These are phyloP conservation scores for Chloranthus sessilifolius DNA, from an alignment of 164 flowering plant genomes.

Conservation along the genomic window DNA sequence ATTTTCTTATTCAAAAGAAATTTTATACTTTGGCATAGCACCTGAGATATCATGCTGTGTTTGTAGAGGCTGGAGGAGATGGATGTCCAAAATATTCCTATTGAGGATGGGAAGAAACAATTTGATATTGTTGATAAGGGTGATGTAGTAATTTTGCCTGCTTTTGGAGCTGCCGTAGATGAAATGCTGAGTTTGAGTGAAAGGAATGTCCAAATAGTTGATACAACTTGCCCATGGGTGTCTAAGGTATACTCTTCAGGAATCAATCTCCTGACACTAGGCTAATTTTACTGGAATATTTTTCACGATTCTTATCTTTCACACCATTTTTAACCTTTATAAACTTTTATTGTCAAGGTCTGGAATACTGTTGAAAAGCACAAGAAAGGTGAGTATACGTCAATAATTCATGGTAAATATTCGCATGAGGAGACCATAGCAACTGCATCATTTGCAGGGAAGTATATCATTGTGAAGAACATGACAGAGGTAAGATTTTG, in stretches of 20 bases:
- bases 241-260: constrained; percentile 55
- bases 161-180: constrained; percentile 97
- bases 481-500: constrained; percentile 65
- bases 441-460: constrained; percentile 97
- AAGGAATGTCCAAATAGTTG: constrained; percentile 90
- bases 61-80: constrained; percentile 80
- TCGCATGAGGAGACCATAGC: constrained; percentile 93
- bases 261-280: constrained; percentile 1
- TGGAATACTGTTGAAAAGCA: constrained; percentile 96
- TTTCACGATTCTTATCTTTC: not conserved
- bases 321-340: not conserved
- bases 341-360: constrained; percentile 39
- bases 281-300: not conserved
- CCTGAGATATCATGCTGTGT: too few relatives aligned
- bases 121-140: constrained; percentile 83
- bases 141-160: constrained; percentile 93
- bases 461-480: constrained; percentile 77
- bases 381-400: constrained; percentile 90
- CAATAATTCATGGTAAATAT: constrained; percentile 94
- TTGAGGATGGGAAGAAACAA: constrained; percentile 65
- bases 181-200: constrained; percentile 76
- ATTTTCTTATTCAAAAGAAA: too few relatives aligned
- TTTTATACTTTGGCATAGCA: too few relatives aligned
- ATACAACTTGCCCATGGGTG: constrained; percentile 99
- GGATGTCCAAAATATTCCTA: constrained; percentile 73